Evolutionary conservation across 2,329 filamentous ascomycete genomes (phyloP).

Genomic region (Xylariaceae sp.): DNA sequence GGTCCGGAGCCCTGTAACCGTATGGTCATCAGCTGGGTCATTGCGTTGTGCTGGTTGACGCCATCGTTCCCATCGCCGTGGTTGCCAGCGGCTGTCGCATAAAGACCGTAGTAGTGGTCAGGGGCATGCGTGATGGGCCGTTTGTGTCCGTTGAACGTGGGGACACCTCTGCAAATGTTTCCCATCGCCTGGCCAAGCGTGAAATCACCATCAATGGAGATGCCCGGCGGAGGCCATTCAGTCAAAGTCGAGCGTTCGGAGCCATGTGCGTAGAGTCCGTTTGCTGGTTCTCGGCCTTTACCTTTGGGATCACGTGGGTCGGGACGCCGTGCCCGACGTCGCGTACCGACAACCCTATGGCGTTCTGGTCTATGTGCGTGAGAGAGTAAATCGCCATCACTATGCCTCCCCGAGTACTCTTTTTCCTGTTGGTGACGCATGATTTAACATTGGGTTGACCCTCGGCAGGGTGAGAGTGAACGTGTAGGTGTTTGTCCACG

Average conservation of each 20-base stretch:
- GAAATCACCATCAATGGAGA: conserved; percentile 45
- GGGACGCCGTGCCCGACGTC: conserved; percentile 39
- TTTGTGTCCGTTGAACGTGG: conserved; percentile 51
- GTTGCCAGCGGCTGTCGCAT: conserved; percentile 46
- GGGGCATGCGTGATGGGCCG: conserved; percentile 49
- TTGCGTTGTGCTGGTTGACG: conserved; percentile 47
- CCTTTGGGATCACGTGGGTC: conserved; percentile 35
- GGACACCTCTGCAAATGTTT: conserved; percentile 53
- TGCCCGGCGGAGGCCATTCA: conserved; percentile 52
- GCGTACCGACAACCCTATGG: conserved; percentile 25
- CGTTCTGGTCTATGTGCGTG: conserved; percentile 23
- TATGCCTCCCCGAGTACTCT: conserved; percentile 28
- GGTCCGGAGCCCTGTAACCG: conserved; percentile 37
- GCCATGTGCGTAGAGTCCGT: conserved; percentile 27
- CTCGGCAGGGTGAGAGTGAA: conserved; percentile 3
- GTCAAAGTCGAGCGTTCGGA: conserved; percentile 37
- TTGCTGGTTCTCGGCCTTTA: conserved; percentile 36
- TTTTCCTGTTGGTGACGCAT: conserved; percentile 25
- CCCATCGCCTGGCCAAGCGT: conserved; percentile 50
- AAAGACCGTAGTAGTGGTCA: conserved; percentile 52
- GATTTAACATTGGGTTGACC: conserved; percentile 2
- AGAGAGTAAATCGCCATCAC: conserved; percentile 31
- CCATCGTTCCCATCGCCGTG: conserved; percentile 35
- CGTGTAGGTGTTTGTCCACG: conserved; percentile 17
- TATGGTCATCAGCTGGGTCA: conserved; percentile 55